Conservation (phyloP, 1,139 yeast genomes). For the Candida sojae region DNA sequence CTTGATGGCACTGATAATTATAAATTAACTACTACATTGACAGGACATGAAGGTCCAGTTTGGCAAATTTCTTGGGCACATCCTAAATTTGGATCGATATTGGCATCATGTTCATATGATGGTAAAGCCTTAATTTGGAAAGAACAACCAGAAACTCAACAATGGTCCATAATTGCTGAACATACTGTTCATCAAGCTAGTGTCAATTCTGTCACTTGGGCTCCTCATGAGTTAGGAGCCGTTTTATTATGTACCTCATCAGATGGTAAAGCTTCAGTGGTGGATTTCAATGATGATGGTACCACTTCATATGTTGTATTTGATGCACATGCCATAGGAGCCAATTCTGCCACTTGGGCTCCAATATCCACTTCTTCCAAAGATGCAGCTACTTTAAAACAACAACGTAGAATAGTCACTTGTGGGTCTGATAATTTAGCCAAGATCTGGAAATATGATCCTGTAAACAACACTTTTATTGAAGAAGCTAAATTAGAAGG, state of each 20-base stretch:
- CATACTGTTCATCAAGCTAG: constrained; percentile 91
- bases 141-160: constrained; percentile 75
- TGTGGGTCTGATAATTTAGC: constrained; percentile 96
- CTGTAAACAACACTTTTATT: constrained; percentile 56
- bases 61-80: constrained; percentile 99
- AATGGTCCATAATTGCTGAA: constrained; percentile 87
- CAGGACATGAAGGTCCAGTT: constrained; percentile 95
- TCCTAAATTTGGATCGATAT: constrained; percentile 93
- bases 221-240: constrained; percentile 97
- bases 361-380: constrained; percentile 53
- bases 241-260: constrained; percentile 87
- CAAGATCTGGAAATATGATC: constrained; percentile 81
- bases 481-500: constrained; percentile 83
- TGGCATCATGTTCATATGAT: constrained; percentile 94
- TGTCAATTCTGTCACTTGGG: constrained; percentile 94
- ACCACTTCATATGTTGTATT: constrained; percentile 66
- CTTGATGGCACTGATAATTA: constrained; percentile 80
- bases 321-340: constrained; percentile 91
- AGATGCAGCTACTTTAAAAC: constrained; percentile 30
- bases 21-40: constrained; percentile 76
- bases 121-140: constrained; percentile 95
- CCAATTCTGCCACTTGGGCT: constrained; percentile 95
- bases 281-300: constrained; percentile 91
- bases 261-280: constrained; percentile 88
- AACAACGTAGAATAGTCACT: constrained; percentile 69